Conservation (phyloP, 495 filamentous ascomycete genomes). For the Recurvomyces mirabilis region DNA sequence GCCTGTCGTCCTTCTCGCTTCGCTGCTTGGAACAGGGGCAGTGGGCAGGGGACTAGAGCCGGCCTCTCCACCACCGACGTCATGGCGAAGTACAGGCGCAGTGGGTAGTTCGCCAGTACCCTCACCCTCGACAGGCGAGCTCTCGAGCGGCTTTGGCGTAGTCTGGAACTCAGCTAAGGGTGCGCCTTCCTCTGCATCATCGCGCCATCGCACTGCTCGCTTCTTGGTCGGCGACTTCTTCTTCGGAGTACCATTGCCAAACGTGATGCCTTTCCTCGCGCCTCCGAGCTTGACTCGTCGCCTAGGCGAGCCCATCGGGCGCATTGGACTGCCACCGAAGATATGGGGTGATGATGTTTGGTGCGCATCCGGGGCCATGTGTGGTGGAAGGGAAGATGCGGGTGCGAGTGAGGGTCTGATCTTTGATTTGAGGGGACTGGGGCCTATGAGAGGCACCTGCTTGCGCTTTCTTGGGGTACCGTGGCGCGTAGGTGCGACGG, state of each 20-base stretch:
- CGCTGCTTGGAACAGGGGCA: constrained; percentile 36
- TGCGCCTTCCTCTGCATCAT: constrained; percentile 71
- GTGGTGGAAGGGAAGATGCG: constrained; percentile 8
- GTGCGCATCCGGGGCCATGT: constrained; percentile 31
- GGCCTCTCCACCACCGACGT: neutral
- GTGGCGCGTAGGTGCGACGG: constrained; percentile 53
- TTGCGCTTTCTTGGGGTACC: constrained; percentile 71
- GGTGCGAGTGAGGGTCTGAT: constrained; percentile 14
- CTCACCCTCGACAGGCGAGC: constrained; percentile 32
- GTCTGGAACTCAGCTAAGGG: constrained; percentile 73
- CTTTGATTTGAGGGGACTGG: constrained; percentile 25
- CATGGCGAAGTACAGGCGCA: constrained; percentile 5
- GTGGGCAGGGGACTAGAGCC: constrained; percentile 46
- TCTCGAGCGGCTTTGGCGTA: constrained; percentile 57
- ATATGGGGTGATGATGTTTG: constrained; percentile 30
- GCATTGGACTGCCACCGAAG: constrained; percentile 43
- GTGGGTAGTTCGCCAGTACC: constrained; percentile 31
- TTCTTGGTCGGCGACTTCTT: constrained; percentile 62
- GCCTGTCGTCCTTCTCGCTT: constrained; percentile 33
- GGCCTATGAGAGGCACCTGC: constrained; percentile 32
- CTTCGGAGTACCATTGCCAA: constrained; percentile 58
- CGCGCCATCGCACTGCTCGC: constrained; percentile 79
- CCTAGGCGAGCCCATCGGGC: constrained; percentile 56
- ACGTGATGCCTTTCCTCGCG: constrained; percentile 66
- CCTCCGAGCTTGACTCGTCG: constrained; percentile 54